Conservation (phyloP, 441 rosid genomes). For the Mallotus japonicus region DNA sequence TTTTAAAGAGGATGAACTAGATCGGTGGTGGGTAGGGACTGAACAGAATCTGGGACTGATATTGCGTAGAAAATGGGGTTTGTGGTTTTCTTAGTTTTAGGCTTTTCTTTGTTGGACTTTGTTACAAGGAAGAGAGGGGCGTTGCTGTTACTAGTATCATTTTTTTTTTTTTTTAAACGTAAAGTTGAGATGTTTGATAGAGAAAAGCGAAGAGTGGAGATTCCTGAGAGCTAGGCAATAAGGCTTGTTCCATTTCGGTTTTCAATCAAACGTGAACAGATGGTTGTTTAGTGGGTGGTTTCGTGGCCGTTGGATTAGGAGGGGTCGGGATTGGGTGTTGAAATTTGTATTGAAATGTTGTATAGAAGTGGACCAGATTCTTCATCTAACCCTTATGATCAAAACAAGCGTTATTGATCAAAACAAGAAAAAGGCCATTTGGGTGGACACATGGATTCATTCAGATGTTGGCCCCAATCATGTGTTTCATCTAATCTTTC, state of each 20-base stretch:
- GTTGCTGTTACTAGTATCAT: too few species aligned
- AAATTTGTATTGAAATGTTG: constrained; percentile 11
- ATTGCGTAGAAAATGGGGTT: constrained; percentile 18
- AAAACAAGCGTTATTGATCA: constrained; percentile 20
- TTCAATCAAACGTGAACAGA: constrained; percentile 24
- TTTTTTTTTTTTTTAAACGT: background rate
- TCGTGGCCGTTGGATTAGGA: constrained; percentile 34
- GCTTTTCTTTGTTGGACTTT: constrained; percentile 9
- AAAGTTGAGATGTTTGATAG: constrained; percentile 13
- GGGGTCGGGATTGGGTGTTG: constrained; percentile 29
- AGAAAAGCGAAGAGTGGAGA: background rate
- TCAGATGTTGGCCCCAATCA: constrained; percentile 10
- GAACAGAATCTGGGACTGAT: constrained; percentile 20
- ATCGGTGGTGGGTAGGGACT: constrained; percentile 26
- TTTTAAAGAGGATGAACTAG: constrained; percentile 21
- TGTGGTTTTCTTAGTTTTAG: constrained; percentile 4
- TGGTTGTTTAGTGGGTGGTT: constrained; percentile 6
- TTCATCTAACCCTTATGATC: constrained; percentile 15
- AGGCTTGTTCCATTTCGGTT: background rate
- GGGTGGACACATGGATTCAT: constrained; percentile 19
- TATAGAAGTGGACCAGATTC: constrained; percentile 34
- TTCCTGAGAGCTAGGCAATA: background rate
- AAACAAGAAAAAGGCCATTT: background rate
- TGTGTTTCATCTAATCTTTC: background rate
- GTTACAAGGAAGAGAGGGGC: too few species aligned